Evolutionary conservation across 1,284 basidiomycete species (phyloP), one percentile per base, ranked within the genome.

Genomic region (Exsudoporus floridanus): DNA sequence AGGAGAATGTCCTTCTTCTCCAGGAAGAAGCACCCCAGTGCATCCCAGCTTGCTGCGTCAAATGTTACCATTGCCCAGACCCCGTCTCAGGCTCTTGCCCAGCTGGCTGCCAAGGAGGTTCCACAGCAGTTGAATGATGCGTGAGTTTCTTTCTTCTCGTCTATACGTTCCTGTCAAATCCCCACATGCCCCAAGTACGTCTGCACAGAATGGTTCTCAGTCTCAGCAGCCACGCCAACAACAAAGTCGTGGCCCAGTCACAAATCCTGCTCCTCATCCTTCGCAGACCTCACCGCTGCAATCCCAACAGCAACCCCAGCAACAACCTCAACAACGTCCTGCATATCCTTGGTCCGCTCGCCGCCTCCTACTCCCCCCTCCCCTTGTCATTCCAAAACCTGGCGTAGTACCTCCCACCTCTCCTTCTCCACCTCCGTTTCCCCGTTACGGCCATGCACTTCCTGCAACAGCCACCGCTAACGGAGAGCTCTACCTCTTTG

Each of bases 391-490:
- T 48, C 77, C 78, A 42, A 88, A 84, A 61, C 81, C 84, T 14
- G 82, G 81, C 41, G 71, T 80, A 50, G 76, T 74, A 3, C 77
- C 81, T 31, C 80, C 83, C 7, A 79, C 80, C 2, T 74, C 79
- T 3, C 82, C 85, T 5, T 89, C 88, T 1, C 86, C 88, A 1
- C 84, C 85, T 21, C 97, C 97, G 0, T 99, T 99, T 73, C 97
- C 97, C 14, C 88, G 97, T 50, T 99, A 99, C 67, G 97, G 97
- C 12, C 93, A 98, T 65, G 91, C 95, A 3, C 83, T 98, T n/a
- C 96, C 97, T 21, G 83, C 92, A 13, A 84, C 83, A 41, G 84
- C 92, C 2, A 90, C 89, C 12, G 69, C 83, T 18, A 83, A 79
- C 7, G 96, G 96, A 23, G 95, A 99, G 65, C 84, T 99, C 59